These are phyloP conservation scores for Populus tomentosa DNA, from an alignment of 441 rosid species.

Conservation along the genomic window DNA sequence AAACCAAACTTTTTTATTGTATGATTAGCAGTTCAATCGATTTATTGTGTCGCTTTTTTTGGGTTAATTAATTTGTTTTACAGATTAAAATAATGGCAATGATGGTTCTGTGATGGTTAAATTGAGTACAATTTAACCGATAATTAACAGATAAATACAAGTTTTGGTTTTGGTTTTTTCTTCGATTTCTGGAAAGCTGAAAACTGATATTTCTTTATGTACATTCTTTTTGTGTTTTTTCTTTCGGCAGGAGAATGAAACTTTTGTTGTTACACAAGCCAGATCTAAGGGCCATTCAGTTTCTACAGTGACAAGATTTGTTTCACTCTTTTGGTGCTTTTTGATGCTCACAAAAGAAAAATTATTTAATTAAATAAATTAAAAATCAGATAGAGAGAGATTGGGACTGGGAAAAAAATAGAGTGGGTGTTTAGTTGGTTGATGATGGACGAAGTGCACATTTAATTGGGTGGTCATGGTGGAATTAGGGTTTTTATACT, in stretches of 20 bases:
- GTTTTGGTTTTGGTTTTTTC: neutral
- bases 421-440: neutral
- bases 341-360: neutral
- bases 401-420: neutral
- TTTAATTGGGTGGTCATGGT: neutral
- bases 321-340: constrained; percentile 13
- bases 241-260: constrained; percentile 69
- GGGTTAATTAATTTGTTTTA: constrained; percentile 15
- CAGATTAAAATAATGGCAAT: constrained; percentile 26
- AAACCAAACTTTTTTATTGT: neutral
- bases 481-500: neutral
- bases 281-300: constrained; percentile 24
- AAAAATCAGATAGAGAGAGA: neutral
- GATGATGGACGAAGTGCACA: neutral
- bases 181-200: constrained; percentile 27
- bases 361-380: neutral
- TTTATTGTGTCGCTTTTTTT: neutral
- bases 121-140: constrained; percentile 34
- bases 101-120: constrained; percentile 27
- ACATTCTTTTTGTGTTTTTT: constrained; percentile 27
- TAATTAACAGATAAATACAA: constrained; percentile 7
- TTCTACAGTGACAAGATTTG: constrained; percentile 37
- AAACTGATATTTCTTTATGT: constrained; percentile 60
- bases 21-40: neutral
- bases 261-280: constrained; percentile 21